A percentile compares a stretch with the other conserved stretches of the same genome.
phyloP scores from a whole-genome alignment of 2,329 filamentous ascomycete genomes.

The Teratosphaeria pseudoeucalypti region DNA sequence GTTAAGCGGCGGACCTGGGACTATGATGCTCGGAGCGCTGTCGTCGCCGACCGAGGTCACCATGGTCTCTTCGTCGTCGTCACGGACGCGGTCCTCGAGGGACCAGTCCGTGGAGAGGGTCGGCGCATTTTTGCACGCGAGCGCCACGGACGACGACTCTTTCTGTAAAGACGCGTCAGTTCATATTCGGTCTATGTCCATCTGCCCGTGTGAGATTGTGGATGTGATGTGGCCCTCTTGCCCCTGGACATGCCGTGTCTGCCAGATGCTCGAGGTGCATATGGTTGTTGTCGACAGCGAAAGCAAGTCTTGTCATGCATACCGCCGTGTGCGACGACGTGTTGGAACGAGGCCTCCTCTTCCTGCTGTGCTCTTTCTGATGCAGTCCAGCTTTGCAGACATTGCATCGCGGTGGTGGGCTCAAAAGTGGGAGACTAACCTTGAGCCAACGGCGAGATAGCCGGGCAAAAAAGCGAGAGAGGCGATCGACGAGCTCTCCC shows the following conservation, averaged over 20 bases:
- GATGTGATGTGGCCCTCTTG: neutral
- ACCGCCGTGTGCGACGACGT: neutral
- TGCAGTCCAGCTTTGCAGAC: neutral
- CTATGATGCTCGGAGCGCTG: constrained; percentile 2
- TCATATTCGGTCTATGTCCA: neutral
- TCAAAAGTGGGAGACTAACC: neutral
- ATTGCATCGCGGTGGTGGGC: neutral
- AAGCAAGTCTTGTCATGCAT: neutral
- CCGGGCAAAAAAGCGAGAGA: neutral
- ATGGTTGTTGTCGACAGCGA: neutral
- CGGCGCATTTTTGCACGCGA: neutral
- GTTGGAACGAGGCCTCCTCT: neutral
- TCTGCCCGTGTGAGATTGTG: neutral
- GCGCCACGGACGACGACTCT: neutral
- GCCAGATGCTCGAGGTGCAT: neutral
- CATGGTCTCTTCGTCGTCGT: constrained; percentile 4
- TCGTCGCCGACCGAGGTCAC: constrained; percentile 1
- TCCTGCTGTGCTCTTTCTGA: neutral
- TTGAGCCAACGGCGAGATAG: neutral
- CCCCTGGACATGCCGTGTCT: neutral
- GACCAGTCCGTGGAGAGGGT: neutral
- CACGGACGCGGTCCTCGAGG: neutral
- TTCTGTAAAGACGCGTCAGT: neutral
- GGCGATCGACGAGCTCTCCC: neutral
- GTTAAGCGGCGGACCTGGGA: constrained; percentile 9